Base-by-base conservation (phyloP, 352 stramenopile species). In the Phytophthora europaea region DNA sequence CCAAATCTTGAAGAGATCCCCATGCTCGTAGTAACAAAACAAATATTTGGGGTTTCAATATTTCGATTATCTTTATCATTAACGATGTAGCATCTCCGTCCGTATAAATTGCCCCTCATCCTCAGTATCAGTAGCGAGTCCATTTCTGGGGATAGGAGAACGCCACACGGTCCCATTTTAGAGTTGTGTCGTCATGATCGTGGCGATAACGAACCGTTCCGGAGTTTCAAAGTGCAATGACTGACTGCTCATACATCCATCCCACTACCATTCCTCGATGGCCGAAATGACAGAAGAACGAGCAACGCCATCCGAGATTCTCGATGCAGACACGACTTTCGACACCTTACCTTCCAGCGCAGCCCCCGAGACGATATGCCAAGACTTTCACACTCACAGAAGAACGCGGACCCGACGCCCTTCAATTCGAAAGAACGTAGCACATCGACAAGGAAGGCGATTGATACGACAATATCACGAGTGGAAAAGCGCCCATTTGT, bases 401-500 rank as follows among this genome's bases (percentile, higher is more conserved):
- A 57, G 26, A 22, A 9, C 26, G 4, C 22, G 51, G 13, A 4
- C 26, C 7, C 51, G 26, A 23, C 51, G 51, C 4, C 51, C 51
- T n/a, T 57, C 51, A 38, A 57, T 57, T 22, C 51, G 51, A 22
- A 57, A 57, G 26, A 57, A 36, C 26, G 13, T 22, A 23, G 51
- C 51, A 0, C 51, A 22, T 16, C 13, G 26, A 22, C 26, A 57
- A 57, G 26, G 26, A 36, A 20, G 26, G 38, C 22, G 51, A 10
- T 57, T 45, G n/a, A 20, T 60, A n/a, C 54, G n/a, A n/a, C 54
- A 20, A n/a, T 47, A 60, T 6, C 33, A 60, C 33, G 31, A 60
- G 15, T 73, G 73, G 68, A 75, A 75, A 53, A 76, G 63, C 38
- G 56, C 72, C 2, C 74, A 81, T 36, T 65, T 71, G 53, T 78